These are phyloP conservation scores for Spatholobus suberectus DNA, from an alignment of 306 rosid genomes.

Conservation along the genomic window DNA sequence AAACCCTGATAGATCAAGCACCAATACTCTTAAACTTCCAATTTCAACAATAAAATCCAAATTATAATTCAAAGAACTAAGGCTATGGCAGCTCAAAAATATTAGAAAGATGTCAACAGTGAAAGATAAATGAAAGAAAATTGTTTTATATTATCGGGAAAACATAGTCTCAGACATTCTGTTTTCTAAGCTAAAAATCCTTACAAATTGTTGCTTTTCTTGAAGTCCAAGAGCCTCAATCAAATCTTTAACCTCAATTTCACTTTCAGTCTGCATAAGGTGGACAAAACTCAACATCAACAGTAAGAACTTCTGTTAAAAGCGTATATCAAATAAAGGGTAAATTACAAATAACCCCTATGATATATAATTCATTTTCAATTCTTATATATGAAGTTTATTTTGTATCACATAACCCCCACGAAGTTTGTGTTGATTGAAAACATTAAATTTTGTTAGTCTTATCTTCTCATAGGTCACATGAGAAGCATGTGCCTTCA, in stretches of 20 bases:
- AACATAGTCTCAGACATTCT: not conserved
- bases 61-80: constrained; percentile 23
- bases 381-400: not conserved
- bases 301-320: constrained; percentile 28
- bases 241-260: constrained; percentile 71
- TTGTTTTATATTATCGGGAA: not conserved
- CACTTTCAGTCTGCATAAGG: constrained; percentile 75
- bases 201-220: constrained; percentile 91
- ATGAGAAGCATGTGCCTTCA: constrained; percentile 5
- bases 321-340: constrained; percentile 18
- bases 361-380: constrained; percentile 19
- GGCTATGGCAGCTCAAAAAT: constrained; percentile 19
- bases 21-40: constrained; percentile 20
- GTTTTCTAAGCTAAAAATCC: constrained; percentile 23
- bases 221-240: constrained; percentile 81
- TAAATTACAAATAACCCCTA: not conserved
- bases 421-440: constrained; percentile 2
- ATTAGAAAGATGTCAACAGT: constrained; percentile 14
- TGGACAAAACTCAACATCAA: constrained; percentile 21
- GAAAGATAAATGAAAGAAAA: constrained; percentile 22
- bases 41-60: constrained; percentile 25
- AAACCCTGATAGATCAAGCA: constrained; percentile 27
- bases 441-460: not conserved
- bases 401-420: not conserved
- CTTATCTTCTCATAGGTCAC: not conserved